Evolutionary conservation across 164 flowering plant genomes (phyloP), one percentile per base, ranked within the genome.

Genomic region (Magnolia kwangsiensis): DNA sequence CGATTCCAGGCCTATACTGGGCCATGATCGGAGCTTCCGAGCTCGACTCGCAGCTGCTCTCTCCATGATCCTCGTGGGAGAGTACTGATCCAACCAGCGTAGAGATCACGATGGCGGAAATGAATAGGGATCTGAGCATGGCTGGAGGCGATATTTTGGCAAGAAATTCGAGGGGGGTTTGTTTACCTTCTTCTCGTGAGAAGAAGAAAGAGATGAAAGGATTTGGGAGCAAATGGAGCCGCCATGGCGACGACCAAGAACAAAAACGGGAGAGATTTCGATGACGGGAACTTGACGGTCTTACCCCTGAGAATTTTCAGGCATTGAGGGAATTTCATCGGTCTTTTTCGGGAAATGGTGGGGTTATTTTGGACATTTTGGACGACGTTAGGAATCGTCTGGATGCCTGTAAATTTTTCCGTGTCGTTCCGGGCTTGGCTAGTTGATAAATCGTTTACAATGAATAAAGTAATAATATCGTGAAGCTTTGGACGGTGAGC

Each of bases 11-110:
- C 66, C 79, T 78, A 82, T 83, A 93, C 77, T 84, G 86, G 16
- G 97, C 96, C 73, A 50, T 74, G 21, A 95, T 81, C 72, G 80
- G 84, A 75, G 77, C 83, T 76, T 85, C 90, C 14, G 88, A 69
- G 74, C 83, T 83, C 8, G 95, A 80, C 24, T 92, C 88, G 79
- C 98, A 95, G 83, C 87, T 87, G 71, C 81, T 85, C 55, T 93
- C 97, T 27, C 89, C 83, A 51, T 67, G 75, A 63, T 93, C 98
- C 65, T 88, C 74, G 86, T 93, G 98, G 45, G 96, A 81, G 75
- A 37, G 79, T 70, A 80, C 95, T 51, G 75, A 73, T 24, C 79
- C 74, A 74, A 84, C 24, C 69, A 69, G 64, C 0, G 31, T 19
- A 23, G 72, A 73, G 24, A 69, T 5, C 8, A 84, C 4, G 20